A percentile compares a stretch with the other conserved stretches of the same genome.
Conservation (phyloP, 192 early-diverging fungal species). For the Entrophospora sp. region DNA sequence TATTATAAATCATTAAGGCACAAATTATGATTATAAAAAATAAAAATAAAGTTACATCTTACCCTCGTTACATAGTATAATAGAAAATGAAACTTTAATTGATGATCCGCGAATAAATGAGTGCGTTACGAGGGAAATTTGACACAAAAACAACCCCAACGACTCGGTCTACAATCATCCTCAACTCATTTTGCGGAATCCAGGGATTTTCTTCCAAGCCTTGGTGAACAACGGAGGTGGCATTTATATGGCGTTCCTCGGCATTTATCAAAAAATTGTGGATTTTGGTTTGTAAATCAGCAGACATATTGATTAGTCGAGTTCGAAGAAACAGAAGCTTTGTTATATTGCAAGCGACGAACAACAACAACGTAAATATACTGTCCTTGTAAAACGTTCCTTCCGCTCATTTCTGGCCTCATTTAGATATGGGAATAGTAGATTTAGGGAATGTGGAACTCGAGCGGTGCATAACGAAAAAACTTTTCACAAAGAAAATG, state of each 20-base stretch:
- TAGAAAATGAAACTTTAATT: not conserved
- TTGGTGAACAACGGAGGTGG: conserved; percentile 10
- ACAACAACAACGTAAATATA: conserved; percentile 8
- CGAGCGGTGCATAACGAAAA: too few species aligned
- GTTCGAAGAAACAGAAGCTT: conserved; percentile 9
- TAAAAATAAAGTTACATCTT: not conserved
- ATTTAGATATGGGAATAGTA: conserved; percentile 9
- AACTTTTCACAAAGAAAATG: too few species aligned
- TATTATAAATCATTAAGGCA: too few species aligned
- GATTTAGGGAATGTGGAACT: too few species aligned
- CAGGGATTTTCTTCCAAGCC: conserved; percentile 12
- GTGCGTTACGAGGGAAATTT: conserved; percentile 4
- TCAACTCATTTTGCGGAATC: conserved; percentile 12
- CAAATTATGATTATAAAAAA: too few species aligned
- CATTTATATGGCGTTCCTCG: too few species aligned
- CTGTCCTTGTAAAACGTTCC: conserved; percentile 8
- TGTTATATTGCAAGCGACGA: conserved; percentile 6
- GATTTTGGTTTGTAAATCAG: conserved; percentile 9
- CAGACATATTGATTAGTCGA: too few species aligned
- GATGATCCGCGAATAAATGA: too few species aligned
- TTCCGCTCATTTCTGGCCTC: conserved; percentile 6
- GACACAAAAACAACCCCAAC: conserved; percentile 9
- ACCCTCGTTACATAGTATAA: not conserved
- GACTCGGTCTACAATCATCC: not conserved
- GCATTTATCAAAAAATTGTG: conserved; percentile 6